These are phyloP conservation scores for Pythium folliculosum DNA, from an alignment of 352 stramenopile species.

Conservation along the genomic window DNA sequence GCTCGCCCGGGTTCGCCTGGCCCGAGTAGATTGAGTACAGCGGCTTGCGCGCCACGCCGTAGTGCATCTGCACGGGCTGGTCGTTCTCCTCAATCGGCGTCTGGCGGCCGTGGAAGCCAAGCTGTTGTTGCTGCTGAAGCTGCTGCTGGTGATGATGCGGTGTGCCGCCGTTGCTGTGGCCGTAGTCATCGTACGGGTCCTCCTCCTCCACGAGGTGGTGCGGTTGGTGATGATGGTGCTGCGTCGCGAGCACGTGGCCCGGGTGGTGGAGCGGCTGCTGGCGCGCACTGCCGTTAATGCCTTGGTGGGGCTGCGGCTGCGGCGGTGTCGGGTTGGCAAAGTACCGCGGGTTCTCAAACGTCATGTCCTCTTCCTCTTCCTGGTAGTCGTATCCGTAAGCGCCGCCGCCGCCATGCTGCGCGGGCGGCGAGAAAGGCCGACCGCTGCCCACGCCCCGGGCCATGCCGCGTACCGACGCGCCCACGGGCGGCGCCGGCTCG, in stretches of 20 bases:
- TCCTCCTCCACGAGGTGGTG: slow-evolving; percentile 1
- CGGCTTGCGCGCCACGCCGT: slow-evolving; percentile 24
- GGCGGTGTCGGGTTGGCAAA: slow-evolving; percentile 14
- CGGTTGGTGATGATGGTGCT: background rate
- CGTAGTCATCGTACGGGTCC: background rate
- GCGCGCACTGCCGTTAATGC: background rate
- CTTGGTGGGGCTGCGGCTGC: background rate
- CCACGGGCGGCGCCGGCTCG: slow-evolving; percentile 10
- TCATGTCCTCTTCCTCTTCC: slow-evolving; percentile 41
- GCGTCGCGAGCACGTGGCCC: background rate
- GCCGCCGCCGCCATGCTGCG: background rate
- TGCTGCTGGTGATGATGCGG: background rate
- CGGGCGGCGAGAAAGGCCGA: background rate
- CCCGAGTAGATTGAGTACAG: slow-evolving; percentile 44
- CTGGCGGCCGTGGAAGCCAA: slow-evolving; percentile 2
- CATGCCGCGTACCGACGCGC: background rate
- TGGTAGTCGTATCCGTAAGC: slow-evolving; percentile 25
- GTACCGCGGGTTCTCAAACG: slow-evolving; percentile 32
- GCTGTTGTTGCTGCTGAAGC: background rate
- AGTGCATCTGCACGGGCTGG: slow-evolving; percentile 11
- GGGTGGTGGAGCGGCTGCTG: slow-evolving; percentile 5
- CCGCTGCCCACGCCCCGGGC: background rate
- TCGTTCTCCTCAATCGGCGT: slow-evolving; percentile 13
- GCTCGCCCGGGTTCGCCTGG: slow-evolving; percentile 18
- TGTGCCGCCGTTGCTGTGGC: background rate